These are phyloP conservation scores for Cryptococcus wingfieldii DNA, from an alignment of 1,284 basidiomycete genomes.

Conservation along the genomic window DNA sequence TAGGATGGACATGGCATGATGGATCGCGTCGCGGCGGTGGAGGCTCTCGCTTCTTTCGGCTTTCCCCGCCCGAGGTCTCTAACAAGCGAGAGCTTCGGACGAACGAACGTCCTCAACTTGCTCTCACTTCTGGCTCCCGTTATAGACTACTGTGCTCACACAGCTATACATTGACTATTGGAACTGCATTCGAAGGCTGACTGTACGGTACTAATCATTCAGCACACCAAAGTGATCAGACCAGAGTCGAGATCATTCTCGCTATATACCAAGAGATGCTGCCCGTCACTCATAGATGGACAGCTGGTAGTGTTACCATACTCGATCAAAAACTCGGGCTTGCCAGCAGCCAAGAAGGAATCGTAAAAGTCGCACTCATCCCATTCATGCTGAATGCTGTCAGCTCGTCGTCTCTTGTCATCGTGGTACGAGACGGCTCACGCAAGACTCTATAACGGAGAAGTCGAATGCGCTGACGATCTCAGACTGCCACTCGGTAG, in stretches of 20 bases:
- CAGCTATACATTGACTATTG: too few relatives aligned
- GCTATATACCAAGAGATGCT: conserved; percentile 18
- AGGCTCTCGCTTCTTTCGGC: not conserved
- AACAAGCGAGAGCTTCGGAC: too few relatives aligned
- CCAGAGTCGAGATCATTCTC: conserved; percentile 12
- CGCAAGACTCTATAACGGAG: conserved; percentile 27
- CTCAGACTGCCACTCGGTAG: conserved; percentile 2
- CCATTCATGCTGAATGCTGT: conserved; percentile 15
- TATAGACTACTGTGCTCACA: too few relatives aligned
- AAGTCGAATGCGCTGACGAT: conserved; percentile 24
- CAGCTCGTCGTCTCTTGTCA: not conserved
- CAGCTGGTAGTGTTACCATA: conserved; percentile 17
- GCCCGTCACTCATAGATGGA: conserved; percentile 9
- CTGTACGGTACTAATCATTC: too few relatives aligned
- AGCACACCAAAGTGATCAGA: conserved; percentile 20
- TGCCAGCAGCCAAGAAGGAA: conserved; percentile 24
- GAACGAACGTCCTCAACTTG: too few relatives aligned
- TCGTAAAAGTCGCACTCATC: conserved; percentile 27
- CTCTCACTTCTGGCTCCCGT: too few relatives aligned
- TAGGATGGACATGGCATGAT: not conserved
- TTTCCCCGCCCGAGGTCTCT: too few relatives aligned
- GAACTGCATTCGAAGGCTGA: too few relatives aligned
- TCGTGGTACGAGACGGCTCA: conserved; percentile 9
- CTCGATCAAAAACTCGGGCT: conserved; percentile 35
- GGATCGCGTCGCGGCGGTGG: not conserved